Evolutionary conservation across 345 rosid species (phyloP), one percentile per base, ranked within the genome.

Genomic region (Draba incana): DNA sequence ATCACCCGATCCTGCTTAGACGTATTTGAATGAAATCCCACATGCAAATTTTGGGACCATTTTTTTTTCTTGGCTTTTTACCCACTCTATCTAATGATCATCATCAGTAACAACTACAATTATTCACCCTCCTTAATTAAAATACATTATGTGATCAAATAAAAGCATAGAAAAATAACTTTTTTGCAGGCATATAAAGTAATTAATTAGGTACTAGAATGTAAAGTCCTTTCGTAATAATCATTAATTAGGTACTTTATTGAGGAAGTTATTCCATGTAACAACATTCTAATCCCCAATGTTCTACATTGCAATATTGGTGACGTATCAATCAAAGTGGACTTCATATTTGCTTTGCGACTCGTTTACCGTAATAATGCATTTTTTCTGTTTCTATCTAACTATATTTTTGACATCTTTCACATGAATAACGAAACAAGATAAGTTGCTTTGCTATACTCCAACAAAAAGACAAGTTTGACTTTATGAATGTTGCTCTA

Each of bases 21-120:
- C 70, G 69, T 63, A 55, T 62, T 63, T 74, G 70, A 62, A 62
- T 56, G 48, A 75, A 75, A 56, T 67, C 48, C 16, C 75, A 69
- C 78, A 63, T 75, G 78, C 75, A 48, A 55, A 30, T 23, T 68
- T 69, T 62, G 70, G 74, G 78, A 69, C 74, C 78, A 62, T 68
- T 50, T 75, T 1, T 55, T 47, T 54, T 62, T 41, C 33, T 41
- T 55, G n/a, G 24, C 69, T 62, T 35, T 35, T 57, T 55, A 68
- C 48, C 70, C 78, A 69, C 61, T 43, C 58, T 48, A 62, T 60
- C 64, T 50, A 62, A 42, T 75, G 65, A 62, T 69, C 54, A 41
- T 48, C 65, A 31, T 41, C 69, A 49, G 38, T 68, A 54, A 16
- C 69, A 42, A 64, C 44, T 57, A 64, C 44, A 49, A 14, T 42